Evolutionary conservation across 129 eudicot genomes (phyloP), one percentile per base, ranked within the genome.

Genomic region (Scalesia atractyloides): DNA sequence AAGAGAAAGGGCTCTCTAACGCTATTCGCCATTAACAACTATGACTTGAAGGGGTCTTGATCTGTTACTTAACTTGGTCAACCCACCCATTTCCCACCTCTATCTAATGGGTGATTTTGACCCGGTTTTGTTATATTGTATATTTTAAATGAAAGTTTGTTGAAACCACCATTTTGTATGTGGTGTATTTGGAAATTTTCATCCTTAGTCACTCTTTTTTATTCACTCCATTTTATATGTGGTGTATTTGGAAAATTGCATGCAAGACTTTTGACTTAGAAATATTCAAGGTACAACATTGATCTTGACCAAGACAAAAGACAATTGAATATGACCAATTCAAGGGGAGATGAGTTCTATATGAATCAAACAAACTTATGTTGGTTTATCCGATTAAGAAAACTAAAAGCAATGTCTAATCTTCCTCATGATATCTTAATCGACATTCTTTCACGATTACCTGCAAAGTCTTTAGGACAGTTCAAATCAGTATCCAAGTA

Each of bases 381-480:
- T 19, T 22, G 7, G 51, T 49, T 47, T 12, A 47, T 61, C 30
- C 5, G 49, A 16, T 33, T 47, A 63, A 73, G 37, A 73, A 72
- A 72, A 26, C 5, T 48, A 0, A 26, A 52, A 44, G 51, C 61
- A 56, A 56, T 76, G 80, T 46, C 68, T 9, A 46, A 51, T 43
- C 82, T 76, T 57, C 80, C 83, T n/a, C 20, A 39, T 5, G 80
- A 82, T 77, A 14, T 78, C 24, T n/a, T 73, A 48, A 39, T 63
- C 24, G 22, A 61, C 86, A 82, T 82, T 71, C 77, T 82, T 56
- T 52, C 60, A 3, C 52, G 80, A 51, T 81, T 82, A 51, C 86
- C 86, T 1, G 73, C 81, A 9, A 82, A 82, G 70, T 67, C 80
- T 47, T 15, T 82, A 37, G 86, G 86, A 17, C 58, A 54, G 59